These are phyloP conservation scores for Dalbergia oliveri DNA, from an alignment of 306 rosid genomes.

Conservation along the genomic window DNA sequence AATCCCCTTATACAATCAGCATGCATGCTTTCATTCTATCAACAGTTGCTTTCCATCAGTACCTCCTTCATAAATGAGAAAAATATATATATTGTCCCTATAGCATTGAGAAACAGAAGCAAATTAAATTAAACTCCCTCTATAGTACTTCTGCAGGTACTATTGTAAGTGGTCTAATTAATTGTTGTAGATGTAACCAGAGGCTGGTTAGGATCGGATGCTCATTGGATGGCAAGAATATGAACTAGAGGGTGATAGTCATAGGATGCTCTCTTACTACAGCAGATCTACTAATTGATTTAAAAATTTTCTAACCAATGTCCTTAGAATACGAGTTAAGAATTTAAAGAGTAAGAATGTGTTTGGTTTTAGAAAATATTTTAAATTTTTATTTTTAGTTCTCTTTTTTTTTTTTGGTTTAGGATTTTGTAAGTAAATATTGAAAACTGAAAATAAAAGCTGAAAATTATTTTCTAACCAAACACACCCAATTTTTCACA, in stretches of 20 bases:
- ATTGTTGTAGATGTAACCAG: constrained; percentile 10
- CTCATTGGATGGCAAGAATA: not conserved
- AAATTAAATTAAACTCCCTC: not conserved
- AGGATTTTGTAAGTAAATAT: no score
- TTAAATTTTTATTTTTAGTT: no score
- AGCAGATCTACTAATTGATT: not conserved
- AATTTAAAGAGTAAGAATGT: no score
- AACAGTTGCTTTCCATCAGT: constrained; percentile 49
- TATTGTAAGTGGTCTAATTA: not conserved
- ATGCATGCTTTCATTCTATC: constrained; percentile 54
- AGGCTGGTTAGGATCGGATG: not conserved
- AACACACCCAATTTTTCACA: no score
- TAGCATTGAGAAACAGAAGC: constrained; percentile 10
- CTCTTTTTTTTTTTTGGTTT: no score
- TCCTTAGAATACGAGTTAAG: no score
- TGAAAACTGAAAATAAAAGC: no score
- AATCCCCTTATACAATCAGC: constrained; percentile 37
- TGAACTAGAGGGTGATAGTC: not conserved
- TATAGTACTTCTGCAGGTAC: not conserved
- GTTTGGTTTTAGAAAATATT: no score
- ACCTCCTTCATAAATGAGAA: constrained; percentile 38
- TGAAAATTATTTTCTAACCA: no score
- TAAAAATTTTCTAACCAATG: no score
- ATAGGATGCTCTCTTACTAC: not conserved
- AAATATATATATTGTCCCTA: not conserved